Base-by-base conservation (phyloP, 805 yeast species). In the Ogataea parapolymorpha region DNA sequence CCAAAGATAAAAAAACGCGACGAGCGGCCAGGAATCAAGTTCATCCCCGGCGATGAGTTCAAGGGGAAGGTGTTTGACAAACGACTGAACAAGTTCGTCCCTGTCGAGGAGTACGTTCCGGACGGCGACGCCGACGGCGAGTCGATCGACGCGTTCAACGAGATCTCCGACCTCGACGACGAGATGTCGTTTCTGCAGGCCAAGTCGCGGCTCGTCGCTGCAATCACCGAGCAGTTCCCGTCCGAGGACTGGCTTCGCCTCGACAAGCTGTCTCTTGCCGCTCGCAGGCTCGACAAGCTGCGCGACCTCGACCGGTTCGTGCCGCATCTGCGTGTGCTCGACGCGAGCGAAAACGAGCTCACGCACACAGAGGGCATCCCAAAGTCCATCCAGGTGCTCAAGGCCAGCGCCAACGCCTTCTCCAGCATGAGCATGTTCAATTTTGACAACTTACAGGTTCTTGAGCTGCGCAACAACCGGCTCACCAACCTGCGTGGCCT, bases 101-200 rank as follows among this genome's bases (percentile, higher is more conserved):
- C 50, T 2, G 49, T 41, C 22, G 44, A 49, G 1, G 56, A 60
- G 15, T 54, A 47, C 36, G 37, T 6, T 20, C 42, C 39, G 4
- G 37, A 27, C 9, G 27, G 26, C 12, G 31, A 20, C 14, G 37
- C 13, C 6, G 37, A 18, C 6, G 52, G 49, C 25, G 51, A 35
- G 20, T 26, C 45, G 3, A 37, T 46, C 17, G 50, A 44, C 17
- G 50, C 48, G 9, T 24, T 55, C 18, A 53, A 54, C 17, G 49
- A 53, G 35, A 39, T 55, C n/a, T 50, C 58, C 7, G 55, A 49
- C 28, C 33, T 55, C 12, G 36, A 39, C 22, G 52, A 46, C 17
- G 72, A 74, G 33, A 39, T 72, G 3, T 71, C 80, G 3, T 77
- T 76, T 49, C 63, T 78, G 2, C 72, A 74, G 46, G 65, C 75